Evolutionary conservation across 768 basidiomycete genomes (phyloP), one percentile per base, ranked within the genome.

Genomic region (Leucosporidium creatinivorum): DNA sequence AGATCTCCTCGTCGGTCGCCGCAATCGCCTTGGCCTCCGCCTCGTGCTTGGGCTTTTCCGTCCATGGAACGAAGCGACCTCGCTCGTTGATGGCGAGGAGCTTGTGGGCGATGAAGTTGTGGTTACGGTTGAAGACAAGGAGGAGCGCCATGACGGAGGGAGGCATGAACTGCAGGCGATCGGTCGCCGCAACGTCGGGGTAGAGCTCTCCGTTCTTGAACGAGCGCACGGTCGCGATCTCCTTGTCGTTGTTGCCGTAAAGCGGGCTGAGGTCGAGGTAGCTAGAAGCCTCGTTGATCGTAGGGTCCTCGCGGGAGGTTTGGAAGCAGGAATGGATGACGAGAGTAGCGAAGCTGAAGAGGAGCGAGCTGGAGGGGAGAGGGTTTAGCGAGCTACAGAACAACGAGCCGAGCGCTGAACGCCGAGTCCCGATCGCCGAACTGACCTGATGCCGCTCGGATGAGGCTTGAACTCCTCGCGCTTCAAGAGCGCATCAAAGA

Each of bases 191-290:
- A 0, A 83, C 81, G 73, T 91, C 89, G 25, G 85, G 80, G 78
- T 80, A 82, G 26, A 91, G 79, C 66, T 77, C 81, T 3, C 90
- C 89, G 0, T 84, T 81, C 2, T 88, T 85, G 61, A 44, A 58
- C 9, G 62, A 81, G 63, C 89, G 81, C 19, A 91, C 81, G 5
- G 75, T 75, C 28, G 84, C 76, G 8, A 84, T 81, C 23, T 80
- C 83, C 23, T 77, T 80, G 36, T 83, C 78, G 33, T 80, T 84
- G 76, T 75, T 84, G 0, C 89, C 63, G 69, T 91, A 91, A 8
- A 91, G 76, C 12, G 87, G 82, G 73, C 85, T 86, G 50, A 91
- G 76, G 74, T 91, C 90, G 23, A 91, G 80, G 77, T 91, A 91
- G 73, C 85, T 86, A 75, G 85, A 86, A 0, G 85, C 78, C 52